Conservation (phyloP, 2,329 filamentous ascomycete species). For the Rutstroemia sp. region DNA sequence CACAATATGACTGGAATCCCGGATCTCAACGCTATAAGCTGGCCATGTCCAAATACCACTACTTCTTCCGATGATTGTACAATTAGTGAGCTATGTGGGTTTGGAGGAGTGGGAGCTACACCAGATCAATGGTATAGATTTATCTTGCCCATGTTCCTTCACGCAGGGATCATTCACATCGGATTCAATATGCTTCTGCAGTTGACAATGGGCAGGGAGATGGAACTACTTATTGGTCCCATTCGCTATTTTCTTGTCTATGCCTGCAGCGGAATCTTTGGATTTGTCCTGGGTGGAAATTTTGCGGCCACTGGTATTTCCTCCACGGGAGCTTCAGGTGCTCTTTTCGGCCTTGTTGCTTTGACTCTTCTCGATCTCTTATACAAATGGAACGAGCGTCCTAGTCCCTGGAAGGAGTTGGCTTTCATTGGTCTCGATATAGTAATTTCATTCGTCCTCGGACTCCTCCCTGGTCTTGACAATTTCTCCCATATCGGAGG, state of each 20-base stretch:
- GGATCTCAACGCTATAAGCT: constrained; percentile 45
- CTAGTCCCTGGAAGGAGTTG: constrained; percentile 73
- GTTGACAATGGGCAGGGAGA: constrained; percentile 81
- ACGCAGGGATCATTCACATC: constrained; percentile 90
- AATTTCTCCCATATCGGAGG: constrained; percentile 98
- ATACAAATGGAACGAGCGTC: constrained; percentile 83
- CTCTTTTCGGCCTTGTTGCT: constrained; percentile 86
- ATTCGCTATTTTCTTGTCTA: constrained; percentile 88
- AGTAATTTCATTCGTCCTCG: constrained; percentile 83
- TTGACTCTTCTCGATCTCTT: constrained; percentile 82
- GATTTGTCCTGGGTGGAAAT: constrained; percentile 90
- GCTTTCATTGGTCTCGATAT: constrained; percentile 81
- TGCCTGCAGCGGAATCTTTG: constrained; percentile 85
- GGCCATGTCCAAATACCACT: constrained; percentile 78
- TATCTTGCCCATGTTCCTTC: constrained; percentile 91
- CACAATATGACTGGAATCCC: constrained; percentile 67
- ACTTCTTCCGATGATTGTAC: constrained; percentile 55
- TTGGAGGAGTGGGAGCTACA: constrained; percentile 44
- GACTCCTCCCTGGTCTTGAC: constrained; percentile 84
- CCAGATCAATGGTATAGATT: constrained; percentile 98
- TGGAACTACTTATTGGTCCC: constrained; percentile 84
- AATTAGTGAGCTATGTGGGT: constrained; percentile 77
- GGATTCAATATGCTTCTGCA: constrained; percentile 92
- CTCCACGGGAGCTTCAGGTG: constrained; percentile 83
- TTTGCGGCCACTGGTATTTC: constrained; percentile 76